phyloP scores from a whole-genome alignment of 805 yeast genomes.

The Metschnikowia amazonensis region DNA sequence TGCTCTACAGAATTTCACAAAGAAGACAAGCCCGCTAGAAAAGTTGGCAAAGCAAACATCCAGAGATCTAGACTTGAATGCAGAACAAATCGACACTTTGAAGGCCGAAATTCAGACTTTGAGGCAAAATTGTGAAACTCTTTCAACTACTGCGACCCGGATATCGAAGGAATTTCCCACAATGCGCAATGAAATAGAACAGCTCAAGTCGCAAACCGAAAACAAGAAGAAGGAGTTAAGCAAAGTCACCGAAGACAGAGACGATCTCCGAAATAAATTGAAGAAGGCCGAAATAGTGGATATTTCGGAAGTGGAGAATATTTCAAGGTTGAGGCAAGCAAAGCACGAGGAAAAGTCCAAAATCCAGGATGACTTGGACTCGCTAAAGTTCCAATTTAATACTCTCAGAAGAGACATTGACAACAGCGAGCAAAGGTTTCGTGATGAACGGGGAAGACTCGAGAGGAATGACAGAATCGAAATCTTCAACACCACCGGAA shows the following conservation, averaged over 20 bases:
- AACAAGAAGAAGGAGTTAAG: constrained; percentile 14
- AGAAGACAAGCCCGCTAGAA: constrained; percentile 24
- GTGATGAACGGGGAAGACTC: constrained; percentile 15
- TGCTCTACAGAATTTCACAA: constrained; percentile 25
- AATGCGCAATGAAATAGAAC: constrained; percentile 12
- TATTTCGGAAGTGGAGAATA: constrained; percentile 3
- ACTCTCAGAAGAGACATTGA: constrained; percentile 10
- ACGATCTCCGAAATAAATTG: constrained; percentile 8
- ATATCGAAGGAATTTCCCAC: constrained; percentile 3
- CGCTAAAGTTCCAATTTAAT: constrained; percentile 7
- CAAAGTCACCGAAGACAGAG: constrained; percentile 10
- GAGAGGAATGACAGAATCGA: constrained; percentile 46
- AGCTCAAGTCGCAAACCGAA: constrained; percentile 13
- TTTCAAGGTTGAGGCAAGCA: constrained; percentile 9
- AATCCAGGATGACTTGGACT: constrained; percentile 24
- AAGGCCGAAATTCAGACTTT: constrained; percentile 3
- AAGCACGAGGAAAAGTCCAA: constrained; percentile 22
- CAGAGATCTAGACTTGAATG: neutral
- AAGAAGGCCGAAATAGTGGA: constrained; percentile 10
- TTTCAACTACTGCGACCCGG: constrained; percentile 1
- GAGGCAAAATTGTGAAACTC: constrained; percentile 5
- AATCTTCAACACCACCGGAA: constrained; percentile 34
- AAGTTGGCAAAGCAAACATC: constrained; percentile 4
- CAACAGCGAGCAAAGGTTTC: constrained; percentile 7
- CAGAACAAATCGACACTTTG: neutral